These are phyloP conservation scores for Aspergillus uvarum DNA, from an alignment of 2,329 filamentous ascomycete genomes.

Conservation along the genomic window DNA sequence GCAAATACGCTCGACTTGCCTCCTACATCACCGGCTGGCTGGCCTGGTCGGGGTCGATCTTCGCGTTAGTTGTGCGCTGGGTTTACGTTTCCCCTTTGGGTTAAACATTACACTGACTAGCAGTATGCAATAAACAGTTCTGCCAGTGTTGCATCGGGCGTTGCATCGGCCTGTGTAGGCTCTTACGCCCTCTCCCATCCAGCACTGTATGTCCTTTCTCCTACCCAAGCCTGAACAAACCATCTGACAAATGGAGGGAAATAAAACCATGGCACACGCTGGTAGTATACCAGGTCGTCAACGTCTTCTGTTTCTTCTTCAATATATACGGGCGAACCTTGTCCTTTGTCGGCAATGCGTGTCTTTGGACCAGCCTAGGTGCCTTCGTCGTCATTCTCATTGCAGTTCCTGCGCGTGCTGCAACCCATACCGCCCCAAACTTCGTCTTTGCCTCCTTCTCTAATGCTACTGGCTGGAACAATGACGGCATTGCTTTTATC, in stretches of 20 bases:
- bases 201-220: conserved; percentile 45
- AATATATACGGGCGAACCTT: conserved; percentile 44
- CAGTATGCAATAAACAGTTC: conserved; percentile 33
- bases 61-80: conserved; percentile 21
- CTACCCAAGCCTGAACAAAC: too few relatives aligned
- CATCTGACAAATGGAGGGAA: too few relatives aligned
- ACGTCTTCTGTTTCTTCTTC: conserved; percentile 50
- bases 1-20: conserved; percentile 45
- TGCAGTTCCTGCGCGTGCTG: conserved; percentile 47
- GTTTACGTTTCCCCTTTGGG: too few relatives aligned
- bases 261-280: conserved; percentile 38
- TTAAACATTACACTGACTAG: too few relatives aligned
- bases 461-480: conserved; percentile 52
- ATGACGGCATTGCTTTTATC: conserved; percentile 52
- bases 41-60: conserved; percentile 55
- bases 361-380: conserved; percentile 48
- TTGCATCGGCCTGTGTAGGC: conserved; percentile 51
- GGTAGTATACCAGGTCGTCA: conserved; percentile 49
- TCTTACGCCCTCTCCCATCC: conserved; percentile 55
- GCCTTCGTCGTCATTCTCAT: conserved; percentile 52
- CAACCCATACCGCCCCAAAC: conserved; percentile 45
- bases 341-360: conserved; percentile 41
- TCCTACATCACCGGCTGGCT: conserved; percentile 53
- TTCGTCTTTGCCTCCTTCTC: conserved; percentile 56
- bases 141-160: conserved; percentile 52